Base-by-base conservation (phyloP, 139 green algal species). In the Mesostigma viride region DNA sequence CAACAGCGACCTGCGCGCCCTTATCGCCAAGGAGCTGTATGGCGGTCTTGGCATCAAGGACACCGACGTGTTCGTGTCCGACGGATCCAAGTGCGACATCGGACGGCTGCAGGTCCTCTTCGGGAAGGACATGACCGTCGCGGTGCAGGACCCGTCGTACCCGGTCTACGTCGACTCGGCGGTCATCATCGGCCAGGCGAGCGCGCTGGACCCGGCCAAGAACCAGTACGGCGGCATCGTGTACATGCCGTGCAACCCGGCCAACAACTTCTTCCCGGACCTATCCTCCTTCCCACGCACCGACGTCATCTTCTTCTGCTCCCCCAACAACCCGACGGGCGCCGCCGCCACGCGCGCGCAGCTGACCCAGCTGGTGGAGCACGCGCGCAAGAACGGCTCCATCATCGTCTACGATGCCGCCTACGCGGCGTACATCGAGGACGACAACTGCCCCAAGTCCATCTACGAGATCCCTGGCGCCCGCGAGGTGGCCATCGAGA, bases 301-400 rank as follows among this genome's bases (percentile, higher is more conserved):
- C 4, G 93, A 99, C 83, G 75, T 99, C 70, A 95, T 99, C 73
- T 99, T 99, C 84, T 99, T 99, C 80, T 99, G 93, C 91, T 95
- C 87, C 20, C 93, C 93, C 62, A 99, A 99, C 91, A 83, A 83
- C 69, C 77, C 77, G 3, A 83, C 77, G 2, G 77, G 90, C 35
- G 90, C 88, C 48, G 87, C 91, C 20, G 93, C 93, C 44, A 96
- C 93, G 2, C 74, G 91, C 20, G 78, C 82, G 47, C 92, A 99
- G 81, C 84, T 96, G 51, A 86, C 76, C 28, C 48, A 93, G 67
- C 85, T 99, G 35, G 93, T 99, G 2, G 79, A 70, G 20, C 92
- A 94, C 77, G 90, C 90, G 0, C 72, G 73, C 3, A 78, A 78
- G 46, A 94, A 94, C 65, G 90, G 90, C 35, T 86, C 69, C 48